phyloP scores from a whole-genome alignment of 768 basidiomycete genomes.

The Pluteus cervinus region DNA sequence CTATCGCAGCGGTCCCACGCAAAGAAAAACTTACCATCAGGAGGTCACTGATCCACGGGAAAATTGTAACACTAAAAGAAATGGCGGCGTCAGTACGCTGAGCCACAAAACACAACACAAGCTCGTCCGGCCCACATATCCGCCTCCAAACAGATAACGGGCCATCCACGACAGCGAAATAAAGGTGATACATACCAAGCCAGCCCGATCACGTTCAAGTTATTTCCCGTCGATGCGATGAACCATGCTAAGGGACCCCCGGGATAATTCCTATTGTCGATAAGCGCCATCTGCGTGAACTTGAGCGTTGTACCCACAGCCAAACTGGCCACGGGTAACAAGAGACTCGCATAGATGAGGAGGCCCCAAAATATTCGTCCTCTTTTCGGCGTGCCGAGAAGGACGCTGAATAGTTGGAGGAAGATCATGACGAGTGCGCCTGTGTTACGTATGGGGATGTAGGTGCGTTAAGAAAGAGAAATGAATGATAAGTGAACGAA shows the following conservation, averaged over 20 bases:
- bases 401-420: conserved; percentile 28
- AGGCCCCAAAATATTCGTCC: conserved; percentile 27
- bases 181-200: conserved; percentile 28
- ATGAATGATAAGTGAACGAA: too few relatives aligned
- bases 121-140: too few relatives aligned
- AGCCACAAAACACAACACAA: too few relatives aligned
- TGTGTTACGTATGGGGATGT: too few relatives aligned
- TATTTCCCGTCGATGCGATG: conserved; percentile 10
- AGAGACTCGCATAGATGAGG: conserved; percentile 23
- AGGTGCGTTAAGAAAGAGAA: too few relatives aligned
- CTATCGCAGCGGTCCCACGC: neutral
- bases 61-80: conserved; percentile 18
- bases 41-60: conserved; percentile 30
- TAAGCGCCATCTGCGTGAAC: conserved; percentile 24
- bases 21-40: conserved; percentile 21
- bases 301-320: conserved; percentile 24
- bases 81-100: neutral
- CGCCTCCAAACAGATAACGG: too few relatives aligned
- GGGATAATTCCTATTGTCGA: conserved; percentile 14
- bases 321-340: conserved; percentile 25
- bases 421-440: conserved; percentile 35
- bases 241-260: conserved; percentile 13
- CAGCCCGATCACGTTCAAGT: conserved; percentile 25
- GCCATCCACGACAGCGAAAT: too few relatives aligned
- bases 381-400: conserved; percentile 28